A percentile compares a stretch with the other conserved stretches of the same genome.
Conservation (phyloP, 768 basidiomycete genomes). For the Tylopilus sp. region DNA sequence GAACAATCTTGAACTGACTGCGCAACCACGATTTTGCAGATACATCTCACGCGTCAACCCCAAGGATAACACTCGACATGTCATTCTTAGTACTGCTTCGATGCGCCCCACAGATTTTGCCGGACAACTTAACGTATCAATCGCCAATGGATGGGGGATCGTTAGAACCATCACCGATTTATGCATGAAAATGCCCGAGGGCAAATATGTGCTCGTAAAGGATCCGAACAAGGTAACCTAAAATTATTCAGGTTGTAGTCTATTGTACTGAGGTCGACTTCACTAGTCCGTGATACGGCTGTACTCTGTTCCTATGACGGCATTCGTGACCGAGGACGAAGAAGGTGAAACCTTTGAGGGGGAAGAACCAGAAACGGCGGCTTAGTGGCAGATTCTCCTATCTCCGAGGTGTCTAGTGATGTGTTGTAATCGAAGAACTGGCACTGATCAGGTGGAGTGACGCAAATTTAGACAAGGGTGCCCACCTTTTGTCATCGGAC, state of each 20-base stretch:
- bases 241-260: neutral
- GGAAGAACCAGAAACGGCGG: slow-evolving; percentile 39
- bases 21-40: slow-evolving; percentile 40
- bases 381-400: slow-evolving; percentile 17
- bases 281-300: slow-evolving; percentile 86
- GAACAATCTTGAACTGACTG: slow-evolving; percentile 6
- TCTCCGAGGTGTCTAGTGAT: slow-evolving; percentile 3
- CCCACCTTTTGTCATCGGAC: slow-evolving; percentile 26
- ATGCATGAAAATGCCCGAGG: slow-evolving; percentile 95
- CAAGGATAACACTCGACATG: slow-evolving; percentile 92
- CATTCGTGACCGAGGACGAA: slow-evolving; percentile 83
- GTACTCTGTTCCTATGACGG: slow-evolving; percentile 85
- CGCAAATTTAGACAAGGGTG: neutral
- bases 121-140: slow-evolving; percentile 88
- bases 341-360: slow-evolving; percentile 45
- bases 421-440: neutral
- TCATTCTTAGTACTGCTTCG: slow-evolving; percentile 91
- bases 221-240: slow-evolving; percentile 91
- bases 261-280: slow-evolving; percentile 10
- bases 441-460: neutral
- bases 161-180: slow-evolving; percentile 92
- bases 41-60: slow-evolving; percentile 94
- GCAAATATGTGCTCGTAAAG: slow-evolving; percentile 95
- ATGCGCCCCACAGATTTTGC: slow-evolving; percentile 96
- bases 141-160: slow-evolving; percentile 98